These are phyloP conservation scores for Leishmania tarentolae DNA, from an alignment of 208 protist species.

Conservation along the genomic window DNA sequence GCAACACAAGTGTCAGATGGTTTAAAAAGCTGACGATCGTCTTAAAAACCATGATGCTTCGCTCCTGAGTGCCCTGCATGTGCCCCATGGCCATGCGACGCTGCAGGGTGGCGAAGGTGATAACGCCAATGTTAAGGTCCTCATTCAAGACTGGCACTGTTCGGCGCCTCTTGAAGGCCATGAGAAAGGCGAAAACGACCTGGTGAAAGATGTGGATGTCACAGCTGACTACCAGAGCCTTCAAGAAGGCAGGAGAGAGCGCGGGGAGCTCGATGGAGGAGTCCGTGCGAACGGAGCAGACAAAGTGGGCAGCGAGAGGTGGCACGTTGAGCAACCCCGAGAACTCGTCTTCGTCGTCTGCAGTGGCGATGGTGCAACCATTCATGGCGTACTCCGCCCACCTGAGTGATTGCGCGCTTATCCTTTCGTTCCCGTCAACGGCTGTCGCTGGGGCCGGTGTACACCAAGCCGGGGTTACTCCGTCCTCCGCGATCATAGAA, in stretches of 20 bases:
- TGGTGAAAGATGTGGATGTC: conserved; percentile 46
- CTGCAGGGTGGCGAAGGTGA: conserved; percentile 22
- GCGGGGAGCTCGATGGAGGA: conserved; percentile 26
- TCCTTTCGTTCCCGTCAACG: background rate
- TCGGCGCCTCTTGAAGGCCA: conserved; percentile 23
- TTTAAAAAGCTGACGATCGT: background rate
- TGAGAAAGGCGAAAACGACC: conserved; percentile 47
- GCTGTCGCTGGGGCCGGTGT: background rate
- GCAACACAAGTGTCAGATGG: background rate
- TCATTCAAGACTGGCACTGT: conserved; percentile 3
- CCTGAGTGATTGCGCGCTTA: background rate
- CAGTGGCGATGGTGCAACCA: background rate
- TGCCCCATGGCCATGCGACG: conserved; percentile 9
- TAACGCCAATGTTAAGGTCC: conserved; percentile 25
- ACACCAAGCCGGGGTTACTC: background rate
- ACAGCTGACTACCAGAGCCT: conserved; percentile 40
- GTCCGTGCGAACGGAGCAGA: conserved; percentile 55
- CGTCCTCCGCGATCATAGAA: background rate
- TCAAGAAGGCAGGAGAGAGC: conserved; percentile 37
- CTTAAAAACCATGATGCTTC: background rate
- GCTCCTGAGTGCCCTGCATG: background rate
- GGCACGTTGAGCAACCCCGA: background rate
- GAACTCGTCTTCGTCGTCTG: background rate
- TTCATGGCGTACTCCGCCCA: conserved; percentile 6
- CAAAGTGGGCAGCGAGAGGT: conserved; percentile 60